Percentiles rank a stretch among this genome's conserved stretches.
Evolutionary conservation across 2,329 filamentous ascomycete genomes (phyloP).

Genomic region (Clarireedia homoeocarpa): DNA sequence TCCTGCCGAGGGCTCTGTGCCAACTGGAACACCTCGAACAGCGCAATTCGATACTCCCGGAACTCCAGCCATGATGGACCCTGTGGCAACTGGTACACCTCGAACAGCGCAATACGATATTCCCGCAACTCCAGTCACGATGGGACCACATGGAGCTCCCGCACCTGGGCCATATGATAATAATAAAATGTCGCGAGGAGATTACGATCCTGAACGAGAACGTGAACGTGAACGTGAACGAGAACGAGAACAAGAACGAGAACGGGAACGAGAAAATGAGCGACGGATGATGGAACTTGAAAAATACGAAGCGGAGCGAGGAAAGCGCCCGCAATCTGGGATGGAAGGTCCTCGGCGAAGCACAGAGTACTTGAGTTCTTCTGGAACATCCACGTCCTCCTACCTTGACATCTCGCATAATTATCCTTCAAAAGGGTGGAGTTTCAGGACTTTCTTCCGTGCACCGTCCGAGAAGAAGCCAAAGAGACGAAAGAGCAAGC

Average conservation of each 20-base stretch:
- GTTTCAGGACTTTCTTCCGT: slow-evolving; percentile 56
- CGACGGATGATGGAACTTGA: slow-evolving; percentile 6
- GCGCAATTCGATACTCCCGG: slow-evolving; percentile 25
- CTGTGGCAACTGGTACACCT: slow-evolving; percentile 4
- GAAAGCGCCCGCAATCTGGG: slow-evolving; percentile 1
- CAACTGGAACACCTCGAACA: slow-evolving; percentile 6
- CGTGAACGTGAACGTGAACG: slow-evolving; percentile 1
- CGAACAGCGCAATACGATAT: slow-evolving; percentile 23
- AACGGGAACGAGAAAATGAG: slow-evolving; percentile 10
- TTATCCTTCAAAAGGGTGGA: slow-evolving; percentile 39
- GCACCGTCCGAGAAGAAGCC: slow-evolving; percentile 34
- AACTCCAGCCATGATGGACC: slow-evolving; percentile 1
- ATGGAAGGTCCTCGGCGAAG: slow-evolving; percentile 16
- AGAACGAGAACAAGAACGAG: neutral
- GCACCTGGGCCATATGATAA: slow-evolving; percentile 12
- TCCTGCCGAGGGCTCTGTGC: slow-evolving; percentile 4
- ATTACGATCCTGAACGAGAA: slow-evolving; percentile 15
- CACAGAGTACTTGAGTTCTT: slow-evolving; percentile 13
- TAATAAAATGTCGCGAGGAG: slow-evolving; percentile 4
- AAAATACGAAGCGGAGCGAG: slow-evolving; percentile 1
- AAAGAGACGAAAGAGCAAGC: slow-evolving; percentile 1
- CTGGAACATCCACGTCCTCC: slow-evolving; percentile 22
- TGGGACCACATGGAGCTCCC: too few relatives aligned
- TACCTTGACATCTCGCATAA: slow-evolving; percentile 57
- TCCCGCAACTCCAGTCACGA: slow-evolving; percentile 12